phyloP scores from a whole-genome alignment of 2,329 filamentous ascomycete genomes.

The Aspergillus ochraceus region DNA sequence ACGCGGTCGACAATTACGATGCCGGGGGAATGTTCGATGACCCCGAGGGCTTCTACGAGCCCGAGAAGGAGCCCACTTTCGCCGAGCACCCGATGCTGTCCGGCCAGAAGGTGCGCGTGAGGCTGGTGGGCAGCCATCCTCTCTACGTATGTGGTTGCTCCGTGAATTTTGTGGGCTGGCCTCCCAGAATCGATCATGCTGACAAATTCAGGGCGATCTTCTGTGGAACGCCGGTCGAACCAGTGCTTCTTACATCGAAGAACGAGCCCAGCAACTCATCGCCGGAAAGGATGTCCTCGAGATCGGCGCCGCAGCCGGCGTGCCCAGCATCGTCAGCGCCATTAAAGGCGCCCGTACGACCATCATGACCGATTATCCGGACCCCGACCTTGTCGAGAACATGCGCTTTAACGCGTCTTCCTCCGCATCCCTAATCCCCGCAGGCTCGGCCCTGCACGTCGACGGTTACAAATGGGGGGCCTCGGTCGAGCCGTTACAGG shows the following conservation, averaged over 20 bases:
- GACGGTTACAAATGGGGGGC: constrained; percentile 84
- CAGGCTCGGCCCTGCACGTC: constrained; percentile 51
- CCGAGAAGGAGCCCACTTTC: constrained; percentile 72
- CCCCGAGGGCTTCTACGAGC: constrained; percentile 75
- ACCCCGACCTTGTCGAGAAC: constrained; percentile 77
- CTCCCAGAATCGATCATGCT: not conserved
- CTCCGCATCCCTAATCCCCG: constrained; percentile 50
- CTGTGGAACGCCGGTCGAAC: constrained; percentile 89
- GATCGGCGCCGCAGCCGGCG: constrained; percentile 82
- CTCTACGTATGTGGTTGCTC: constrained; percentile 64
- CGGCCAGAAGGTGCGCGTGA: constrained; percentile 66
- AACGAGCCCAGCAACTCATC: constrained; percentile 61
- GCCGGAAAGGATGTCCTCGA: constrained; percentile 73
- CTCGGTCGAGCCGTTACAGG: constrained; percentile 58
- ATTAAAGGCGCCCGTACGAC: constrained; percentile 66
- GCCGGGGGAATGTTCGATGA: constrained; percentile 69
- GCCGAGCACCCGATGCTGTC: constrained; percentile 69
- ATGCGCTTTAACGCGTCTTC: constrained; percentile 71
- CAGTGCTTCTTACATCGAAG: constrained; percentile 75
- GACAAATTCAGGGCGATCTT: constrained; percentile 64
- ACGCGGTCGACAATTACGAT: constrained; percentile 34
- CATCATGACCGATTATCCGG: constrained; percentile 87
- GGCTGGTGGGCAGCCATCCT: constrained; percentile 82
- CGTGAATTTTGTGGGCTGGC: not conserved
- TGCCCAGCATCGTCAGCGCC: constrained; percentile 77